A percentile compares a stretch with the other conserved stretches of the same genome.
Conservation (phyloP, 345 rosid genomes). For the Eucalyptus urophylla region DNA sequence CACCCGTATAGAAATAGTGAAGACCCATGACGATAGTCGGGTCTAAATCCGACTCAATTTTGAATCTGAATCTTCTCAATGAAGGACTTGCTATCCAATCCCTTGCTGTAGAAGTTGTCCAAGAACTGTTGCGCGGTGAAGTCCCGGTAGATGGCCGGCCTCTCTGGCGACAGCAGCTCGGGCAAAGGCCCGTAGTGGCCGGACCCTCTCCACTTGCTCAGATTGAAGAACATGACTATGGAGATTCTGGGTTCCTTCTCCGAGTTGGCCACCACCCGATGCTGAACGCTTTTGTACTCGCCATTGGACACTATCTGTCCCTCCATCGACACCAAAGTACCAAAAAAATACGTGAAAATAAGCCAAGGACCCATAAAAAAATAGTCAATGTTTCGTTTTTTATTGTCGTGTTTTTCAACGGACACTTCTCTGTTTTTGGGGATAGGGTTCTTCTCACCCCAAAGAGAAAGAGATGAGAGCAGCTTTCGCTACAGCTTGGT, state of each 20-base stretch:
- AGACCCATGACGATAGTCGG: not conserved
- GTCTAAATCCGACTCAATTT: not conserved
- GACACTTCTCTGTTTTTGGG: not conserved
- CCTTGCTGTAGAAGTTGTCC: slow-evolving; percentile 4
- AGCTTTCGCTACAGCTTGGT: not conserved
- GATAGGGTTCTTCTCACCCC: not conserved
- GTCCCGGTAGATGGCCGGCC: slow-evolving; percentile 4
- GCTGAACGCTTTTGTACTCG: slow-evolving; percentile 18
- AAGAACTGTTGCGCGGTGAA: slow-evolving; percentile 2
- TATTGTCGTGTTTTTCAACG: not conserved
- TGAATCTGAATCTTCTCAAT: not conserved
- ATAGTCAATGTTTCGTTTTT: not conserved
- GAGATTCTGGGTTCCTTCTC: slow-evolving; percentile 9
- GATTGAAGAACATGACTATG: slow-evolving; percentile 3
- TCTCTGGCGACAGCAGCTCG: slow-evolving; percentile 7
- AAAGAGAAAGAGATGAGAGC: not conserved
- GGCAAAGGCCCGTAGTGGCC: slow-evolving; percentile 15
- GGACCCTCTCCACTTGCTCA: slow-evolving; percentile 5
- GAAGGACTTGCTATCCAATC: slow-evolving; percentile 10
- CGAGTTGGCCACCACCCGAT: slow-evolving; percentile 15
- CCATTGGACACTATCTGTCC: slow-evolving; percentile 20
- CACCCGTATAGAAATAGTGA: not conserved
- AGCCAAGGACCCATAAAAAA: not conserved
- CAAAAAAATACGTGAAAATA: no score
- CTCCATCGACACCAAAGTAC: not conserved